These are phyloP conservation scores for Rhizopus stolonifer DNA, from an alignment of 371 early-diverging fungal species.

Conservation along the genomic window DNA sequence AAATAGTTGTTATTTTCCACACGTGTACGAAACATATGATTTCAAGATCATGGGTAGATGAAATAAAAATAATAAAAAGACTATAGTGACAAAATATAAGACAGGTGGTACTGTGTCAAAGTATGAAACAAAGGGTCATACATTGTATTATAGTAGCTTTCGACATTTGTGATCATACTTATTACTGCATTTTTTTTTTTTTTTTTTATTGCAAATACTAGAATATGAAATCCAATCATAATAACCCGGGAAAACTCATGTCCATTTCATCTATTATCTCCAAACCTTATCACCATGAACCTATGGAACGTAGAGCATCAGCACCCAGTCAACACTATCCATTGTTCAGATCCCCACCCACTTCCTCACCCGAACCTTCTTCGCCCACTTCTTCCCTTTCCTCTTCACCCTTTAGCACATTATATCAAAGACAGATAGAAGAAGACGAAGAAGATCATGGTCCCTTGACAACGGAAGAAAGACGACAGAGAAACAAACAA, in stretches of 20 bases:
- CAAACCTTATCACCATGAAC: slow-evolving; percentile 20
- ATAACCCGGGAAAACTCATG: slow-evolving; percentile 30
- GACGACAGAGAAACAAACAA: slow-evolving; percentile 61
- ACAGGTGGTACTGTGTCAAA: too few species aligned
- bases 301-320: slow-evolving; percentile 24
- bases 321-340: slow-evolving; percentile 15
- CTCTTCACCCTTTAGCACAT: background rate
- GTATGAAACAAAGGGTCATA: too few species aligned
- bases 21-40: too few species aligned
- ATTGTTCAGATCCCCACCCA: slow-evolving; percentile 34
- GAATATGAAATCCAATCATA: background rate
- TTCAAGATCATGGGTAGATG: too few species aligned
- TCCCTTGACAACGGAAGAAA: slow-evolving; percentile 52
- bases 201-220: background rate
- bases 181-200: background rate
- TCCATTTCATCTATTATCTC: slow-evolving; percentile 42
- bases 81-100: too few species aligned
- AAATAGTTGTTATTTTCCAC: too few species aligned
- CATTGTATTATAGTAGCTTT: background rate
- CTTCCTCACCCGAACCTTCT: slow-evolving; percentile 38
- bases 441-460: slow-evolving; percentile 1
- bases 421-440: background rate
- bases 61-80: too few species aligned
- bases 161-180: background rate
- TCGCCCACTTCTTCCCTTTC: slow-evolving; percentile 26